Base-by-base conservation (phyloP, 176 grass and related monocot species). In the Cenchrus americanus region DNA sequence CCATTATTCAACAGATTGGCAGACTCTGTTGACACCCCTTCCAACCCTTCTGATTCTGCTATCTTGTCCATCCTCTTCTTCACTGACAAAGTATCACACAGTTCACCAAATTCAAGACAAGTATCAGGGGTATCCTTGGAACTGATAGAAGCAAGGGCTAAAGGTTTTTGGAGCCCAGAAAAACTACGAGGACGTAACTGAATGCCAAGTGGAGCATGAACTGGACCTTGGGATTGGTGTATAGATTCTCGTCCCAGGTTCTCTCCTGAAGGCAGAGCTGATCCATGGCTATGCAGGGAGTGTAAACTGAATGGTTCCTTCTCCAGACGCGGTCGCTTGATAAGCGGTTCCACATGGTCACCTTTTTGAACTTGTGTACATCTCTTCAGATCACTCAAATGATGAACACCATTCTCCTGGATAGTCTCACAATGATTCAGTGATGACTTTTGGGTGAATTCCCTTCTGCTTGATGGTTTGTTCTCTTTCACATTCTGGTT, bases 1-100 rank as follows among this genome's bases (percentile, higher is more conserved):
- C 91, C 85, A 75, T 89, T 94, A 90, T 96, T 91, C 73, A 99
- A 88, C 59, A 96, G 64, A 88, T 92, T 84, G 64, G 93, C 89
- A 81, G 89, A 99, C 52, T 92, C 91, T 66, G 91, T 34, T 30
- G 89, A 86, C 22, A 96, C 89, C 55, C 83, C 84, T 94, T 86
- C 89, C 76, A 96, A 87, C n/a, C 96, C 93, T 65, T 89, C 57
- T n/a, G 77, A 48, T 86, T 91, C 87, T 86, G 81, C 89, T 49
- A 75, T 80, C 94, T 90, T 91, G 76, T 92, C 86, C 88, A 99
- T 87, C 82, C 88, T 80, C 65, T 80, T 94, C 75, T 81, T 96
- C 51, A 96, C 62, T 52, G 65, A 81, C 71, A 72, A 85, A 71
- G 80, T 91, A 77, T 91, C 73, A 71, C 82, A 89, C 65, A 96